Base-by-base conservation (phyloP, 768 basidiomycete species). In the Amanita pseudoporphyria region DNA sequence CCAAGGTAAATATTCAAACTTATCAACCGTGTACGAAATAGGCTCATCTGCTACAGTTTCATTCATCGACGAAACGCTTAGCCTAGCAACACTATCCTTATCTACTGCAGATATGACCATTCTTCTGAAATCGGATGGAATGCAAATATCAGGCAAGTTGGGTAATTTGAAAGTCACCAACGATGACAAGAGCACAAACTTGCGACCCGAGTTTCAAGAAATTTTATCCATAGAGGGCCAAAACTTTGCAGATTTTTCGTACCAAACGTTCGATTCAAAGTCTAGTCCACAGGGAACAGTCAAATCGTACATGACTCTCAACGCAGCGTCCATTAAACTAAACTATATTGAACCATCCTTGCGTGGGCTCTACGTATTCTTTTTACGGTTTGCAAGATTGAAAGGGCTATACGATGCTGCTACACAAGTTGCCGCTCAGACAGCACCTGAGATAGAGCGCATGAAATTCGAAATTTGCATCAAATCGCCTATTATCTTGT, bases 351-450 rank as follows among this genome's bases (percentile, higher is more conserved):
- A 95, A 61, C 73, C 82, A 47, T 91, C 94, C n/a, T 71, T 98
- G n/a, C 90, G 83, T 45, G 81, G 84, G 56, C 79, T 98, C 26
- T 90, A 87, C 61, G 61, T 81, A 18, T 99, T 94, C 67, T 63
- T 91, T 32, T 69, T 79, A 52, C 87, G 91, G 61, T 79, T 99
- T 32, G 88, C 92, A 4, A 83, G 81, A 54, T 80, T 99, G 57
- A 98, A 98, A 68, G 87, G 86, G 1, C 63, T 98, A 9, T 98
- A 98, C 56, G 95, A 99, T 65, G 81, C 93, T 16, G 93, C 95
- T 9, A 87, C 90, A 2, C 82, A 89, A 61, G 95, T 81, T 18
- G 96, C 96, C 33, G 92, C 89, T 21, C 90, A 97, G 62, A 74
- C 78, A 42, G 96, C 93, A 4, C 81, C 90, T n/a, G 89, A 88